These are phyloP conservation scores for Wallacemonas sp. DNA, from an alignment of 208 protist genomes.

Conservation along the genomic window DNA sequence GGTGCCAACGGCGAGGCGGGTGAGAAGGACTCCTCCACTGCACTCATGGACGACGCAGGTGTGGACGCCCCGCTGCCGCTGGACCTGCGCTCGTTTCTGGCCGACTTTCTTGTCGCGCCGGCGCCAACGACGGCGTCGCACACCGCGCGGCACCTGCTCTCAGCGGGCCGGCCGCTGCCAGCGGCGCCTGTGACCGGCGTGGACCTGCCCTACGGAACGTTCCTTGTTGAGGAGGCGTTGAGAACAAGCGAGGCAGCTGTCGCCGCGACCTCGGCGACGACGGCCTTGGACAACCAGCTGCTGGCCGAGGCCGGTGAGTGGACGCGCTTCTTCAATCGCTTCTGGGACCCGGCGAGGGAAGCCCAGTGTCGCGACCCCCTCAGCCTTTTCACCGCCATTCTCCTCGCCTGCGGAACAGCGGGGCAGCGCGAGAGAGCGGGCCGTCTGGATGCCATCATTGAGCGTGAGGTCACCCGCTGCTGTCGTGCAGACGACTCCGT, in stretches of 20 bases:
- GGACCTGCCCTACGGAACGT: constrained; percentile 35
- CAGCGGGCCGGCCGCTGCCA: constrained; percentile 21
- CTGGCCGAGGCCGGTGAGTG: constrained; percentile 36
- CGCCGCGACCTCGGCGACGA: neutral
- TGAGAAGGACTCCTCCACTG: neutral
- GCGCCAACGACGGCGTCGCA: neutral
- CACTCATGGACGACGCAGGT: neutral
- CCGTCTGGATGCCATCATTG: constrained; percentile 22
- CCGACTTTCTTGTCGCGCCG: neutral
- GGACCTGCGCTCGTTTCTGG: constrained; percentile 9
- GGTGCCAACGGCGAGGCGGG: neutral
- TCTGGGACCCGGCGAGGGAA: constrained; percentile 36
- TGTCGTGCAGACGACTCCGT: constrained; percentile 13
- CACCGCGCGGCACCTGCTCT: constrained; percentile 11
- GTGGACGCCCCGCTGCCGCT: neutral
- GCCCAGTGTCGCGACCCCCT: constrained; percentile 37
- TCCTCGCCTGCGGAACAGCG: constrained; percentile 35
- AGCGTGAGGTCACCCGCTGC: constrained; percentile 20
- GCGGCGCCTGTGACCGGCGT: constrained; percentile 30
- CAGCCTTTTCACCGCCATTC: constrained; percentile 30
- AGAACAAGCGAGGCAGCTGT: neutral
- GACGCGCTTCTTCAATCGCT: constrained; percentile 29
- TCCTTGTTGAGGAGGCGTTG: constrained; percentile 32
- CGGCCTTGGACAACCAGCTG: neutral
- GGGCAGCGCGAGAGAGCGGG: constrained; percentile 21